Base-by-base conservation (phyloP, 2,329 filamentous ascomycete genomes). In the Coleophoma eucalyptorum region DNA sequence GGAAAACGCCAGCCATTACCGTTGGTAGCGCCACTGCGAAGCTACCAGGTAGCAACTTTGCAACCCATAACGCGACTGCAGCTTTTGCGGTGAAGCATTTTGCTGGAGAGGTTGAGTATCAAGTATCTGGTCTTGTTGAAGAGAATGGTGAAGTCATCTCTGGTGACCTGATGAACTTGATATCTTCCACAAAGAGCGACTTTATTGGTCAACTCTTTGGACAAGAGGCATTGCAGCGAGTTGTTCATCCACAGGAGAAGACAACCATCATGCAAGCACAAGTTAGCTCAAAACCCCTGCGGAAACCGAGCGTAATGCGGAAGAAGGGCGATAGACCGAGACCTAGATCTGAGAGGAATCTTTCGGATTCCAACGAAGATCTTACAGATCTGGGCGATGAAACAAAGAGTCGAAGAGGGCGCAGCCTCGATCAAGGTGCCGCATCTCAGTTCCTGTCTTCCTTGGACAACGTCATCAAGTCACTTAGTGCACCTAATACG, bases 91-190 rank as follows among this genome's bases (percentile, higher is more conserved):
- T 99, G 50, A 91, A 89, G 69, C 94, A 99, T 69, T 99, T 95
- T 69, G 93, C 93, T 37, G 94, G 94, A 46, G 94, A 97, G 66
- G 90, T 99, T 5, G 94, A 99, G 54, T 99, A 99, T 65, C 86
- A 90, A 2, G 81, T 95, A 54, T 86, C 87, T 60, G 90, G 90
- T 5, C 74, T 99, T 19, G 80, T 97, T 3, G 94, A 99, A 68
- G 92, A 96, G 70, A 99, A 99, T 58, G 90, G 92, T 48, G 94
- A 99, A 67, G 84, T 96, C 55, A 94, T 99, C 56, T 96, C 92
- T 4, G 93, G 91, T 21, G 94, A 99, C 68, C 75, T 99, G 61
- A 90, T 99, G 78, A 97, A 96, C 70, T 79, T 99, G 61, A 87
- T 99, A 70, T 89, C 87, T 62, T 84, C 84, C 4, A 93, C 90